These are phyloP conservation scores for Blastomyces gilchristii DNA, from an alignment of 2,329 filamentous ascomycete species.

Conservation along the genomic window DNA sequence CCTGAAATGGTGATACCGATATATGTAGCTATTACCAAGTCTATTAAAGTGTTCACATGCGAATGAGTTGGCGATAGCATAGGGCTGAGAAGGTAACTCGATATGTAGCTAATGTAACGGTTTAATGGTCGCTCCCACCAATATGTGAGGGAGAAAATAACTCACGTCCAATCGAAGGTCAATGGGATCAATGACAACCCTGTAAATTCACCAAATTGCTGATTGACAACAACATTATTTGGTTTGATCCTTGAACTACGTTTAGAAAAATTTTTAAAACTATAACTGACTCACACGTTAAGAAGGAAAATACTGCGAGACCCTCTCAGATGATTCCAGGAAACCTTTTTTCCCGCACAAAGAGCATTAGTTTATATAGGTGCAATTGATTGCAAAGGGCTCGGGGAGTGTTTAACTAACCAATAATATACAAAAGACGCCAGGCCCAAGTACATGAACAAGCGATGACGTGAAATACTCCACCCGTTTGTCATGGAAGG, in stretches of 20 bases:
- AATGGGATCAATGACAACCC: constrained; percentile 59
- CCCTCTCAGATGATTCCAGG: not conserved
- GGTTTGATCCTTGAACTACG: constrained; percentile 44
- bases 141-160: constrained; percentile 11
- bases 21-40: not conserved
- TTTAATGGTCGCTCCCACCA: not conserved
- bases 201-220: constrained; percentile 59
- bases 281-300: not conserved
- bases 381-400: not conserved
- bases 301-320: not conserved
- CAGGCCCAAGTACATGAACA: constrained; percentile 48
- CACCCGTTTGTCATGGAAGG: constrained; percentile 50
- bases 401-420: constrained; percentile 21
- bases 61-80: not conserved
- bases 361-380: not conserved
- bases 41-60: not conserved
- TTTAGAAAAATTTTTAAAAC: not conserved
- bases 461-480: constrained; percentile 51
- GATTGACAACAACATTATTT: constrained; percentile 56
- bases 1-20: not conserved
- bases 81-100: not conserved
- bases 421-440: constrained; percentile 54
- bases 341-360: not conserved
- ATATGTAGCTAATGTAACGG: not conserved
- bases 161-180: constrained; percentile 35